Evolutionary conservation across 140 eudicot species (phyloP).

Genomic region (Cichorium intybus): DNA sequence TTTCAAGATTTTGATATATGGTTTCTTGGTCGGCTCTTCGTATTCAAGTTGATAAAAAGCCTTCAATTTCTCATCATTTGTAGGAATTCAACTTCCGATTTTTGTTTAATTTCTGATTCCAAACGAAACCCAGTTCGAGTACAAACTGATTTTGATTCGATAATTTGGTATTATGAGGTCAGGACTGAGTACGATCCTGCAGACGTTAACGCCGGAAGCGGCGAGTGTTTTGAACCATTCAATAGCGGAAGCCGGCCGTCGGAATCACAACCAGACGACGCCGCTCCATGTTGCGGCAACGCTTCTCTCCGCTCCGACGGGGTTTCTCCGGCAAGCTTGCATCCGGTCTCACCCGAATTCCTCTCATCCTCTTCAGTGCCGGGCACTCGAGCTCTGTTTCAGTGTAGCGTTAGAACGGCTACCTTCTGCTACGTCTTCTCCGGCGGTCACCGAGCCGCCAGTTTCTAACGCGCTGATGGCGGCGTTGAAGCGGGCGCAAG

Average conservation of each 20-base stretch:
- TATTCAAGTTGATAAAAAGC: background rate
- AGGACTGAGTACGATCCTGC: conserved; percentile 28
- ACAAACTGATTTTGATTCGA: background rate
- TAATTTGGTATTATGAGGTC: conserved; percentile 22
- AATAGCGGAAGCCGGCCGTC: conserved; percentile 82
- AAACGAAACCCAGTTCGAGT: conserved; percentile 8
- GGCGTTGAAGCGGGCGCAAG: conserved; percentile 92
- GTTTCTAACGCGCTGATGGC: conserved; percentile 94
- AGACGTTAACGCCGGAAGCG: conserved; percentile 57
- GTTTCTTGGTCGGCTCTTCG: background rate
- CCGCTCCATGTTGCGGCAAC: conserved; percentile 98
- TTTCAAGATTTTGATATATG: conserved; percentile 10
- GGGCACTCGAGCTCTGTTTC: conserved; percentile 94
- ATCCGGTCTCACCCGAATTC: conserved; percentile 94
- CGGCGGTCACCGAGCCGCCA: conserved; percentile 66
- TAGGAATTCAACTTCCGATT: background rate
- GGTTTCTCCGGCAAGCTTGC: conserved; percentile 83
- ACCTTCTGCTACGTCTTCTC: conserved; percentile 48
- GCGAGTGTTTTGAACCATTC: conserved; percentile 74
- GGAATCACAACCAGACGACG: conserved; percentile 94
- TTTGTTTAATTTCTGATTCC: background rate
- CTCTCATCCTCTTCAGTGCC: conserved; percentile 89
- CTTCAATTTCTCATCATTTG: background rate
- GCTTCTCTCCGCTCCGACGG: conserved; percentile 74
- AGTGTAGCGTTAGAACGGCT: conserved; percentile 88